Evolutionary conservation across 2,329 filamentous ascomycete species (phyloP).

Genomic region (Mycosphaerelloides madeirae): DNA sequence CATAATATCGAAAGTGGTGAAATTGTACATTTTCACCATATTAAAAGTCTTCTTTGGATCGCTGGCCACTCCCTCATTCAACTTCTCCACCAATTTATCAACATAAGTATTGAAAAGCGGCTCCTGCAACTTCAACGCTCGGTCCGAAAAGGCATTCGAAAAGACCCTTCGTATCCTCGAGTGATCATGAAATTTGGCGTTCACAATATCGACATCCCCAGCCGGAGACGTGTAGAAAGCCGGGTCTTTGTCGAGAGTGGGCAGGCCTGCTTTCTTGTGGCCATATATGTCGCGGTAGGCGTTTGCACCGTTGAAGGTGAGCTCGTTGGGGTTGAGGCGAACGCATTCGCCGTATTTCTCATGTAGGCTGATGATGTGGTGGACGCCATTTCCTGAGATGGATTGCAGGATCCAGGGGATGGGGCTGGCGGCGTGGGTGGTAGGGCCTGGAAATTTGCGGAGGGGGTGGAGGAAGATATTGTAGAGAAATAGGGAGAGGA

Average conservation of each 20-base stretch:
- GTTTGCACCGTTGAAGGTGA: constrained; percentile 39
- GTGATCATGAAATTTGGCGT: constrained; percentile 6
- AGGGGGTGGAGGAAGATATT: constrained; percentile 43
- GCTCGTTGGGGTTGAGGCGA: constrained; percentile 44
- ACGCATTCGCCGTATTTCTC: constrained; percentile 41
- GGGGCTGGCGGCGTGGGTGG: constrained; percentile 9
- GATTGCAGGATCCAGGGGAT: constrained; percentile 6
- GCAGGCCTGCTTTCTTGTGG: constrained; percentile 8
- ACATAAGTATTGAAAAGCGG: constrained; percentile 37
- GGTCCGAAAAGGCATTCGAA: constrained; percentile 17
- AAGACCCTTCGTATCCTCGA: constrained; percentile 12
- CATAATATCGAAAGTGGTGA: constrained; percentile 24
- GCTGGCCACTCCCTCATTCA: constrained; percentile 30
- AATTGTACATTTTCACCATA: constrained; percentile 29
- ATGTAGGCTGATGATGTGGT: constrained; percentile 26
- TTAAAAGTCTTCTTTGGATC: constrained; percentile 23
- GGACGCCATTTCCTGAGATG: constrained; percentile 5
- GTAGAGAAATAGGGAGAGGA: constrained; percentile 26
- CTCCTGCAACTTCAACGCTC: constrained; percentile 35
- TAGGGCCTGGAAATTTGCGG: constrained; percentile 36
- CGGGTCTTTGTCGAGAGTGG: constrained; percentile 5
- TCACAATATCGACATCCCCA: constrained; percentile 18
- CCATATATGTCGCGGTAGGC: constrained; percentile 43
- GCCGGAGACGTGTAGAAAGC: constrained; percentile 32
- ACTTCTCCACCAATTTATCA: constrained; percentile 35